Percentiles rank a stretch among this genome's conserved stretches.
phyloP scores from a whole-genome alignment of 352 stramenopile species.

The Hyaloperonospora brassicae region DNA sequence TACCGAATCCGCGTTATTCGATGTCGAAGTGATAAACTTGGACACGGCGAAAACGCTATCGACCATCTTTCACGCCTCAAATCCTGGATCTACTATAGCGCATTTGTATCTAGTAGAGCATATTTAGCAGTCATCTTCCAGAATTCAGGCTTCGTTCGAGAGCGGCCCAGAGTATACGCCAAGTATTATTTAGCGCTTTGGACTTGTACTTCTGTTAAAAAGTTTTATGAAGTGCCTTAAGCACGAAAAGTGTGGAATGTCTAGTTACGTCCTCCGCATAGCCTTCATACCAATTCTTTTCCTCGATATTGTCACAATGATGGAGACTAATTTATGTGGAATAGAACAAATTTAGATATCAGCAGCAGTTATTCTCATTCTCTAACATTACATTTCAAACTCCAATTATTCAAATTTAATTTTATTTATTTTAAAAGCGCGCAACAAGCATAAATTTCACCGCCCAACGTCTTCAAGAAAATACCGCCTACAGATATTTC shows the following conservation, averaged over 20 bases:
- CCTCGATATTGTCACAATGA: too few relatives aligned
- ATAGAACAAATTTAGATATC: too few relatives aligned
- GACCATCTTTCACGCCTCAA: not conserved
- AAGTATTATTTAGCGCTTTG: not conserved
- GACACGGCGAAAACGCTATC: not conserved
- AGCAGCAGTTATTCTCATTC: too few relatives aligned
- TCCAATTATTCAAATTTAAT: not conserved
- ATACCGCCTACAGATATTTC: not conserved
- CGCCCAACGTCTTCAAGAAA: too few relatives aligned
- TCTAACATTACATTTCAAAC: not conserved
- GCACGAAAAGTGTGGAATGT: not conserved
- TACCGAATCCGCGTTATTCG: too few relatives aligned
- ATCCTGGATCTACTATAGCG: too few relatives aligned
- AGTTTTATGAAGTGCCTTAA: not conserved
- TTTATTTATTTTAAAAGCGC: too few relatives aligned
- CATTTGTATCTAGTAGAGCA: too few relatives aligned
- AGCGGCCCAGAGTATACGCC: not conserved
- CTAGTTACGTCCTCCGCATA: not conserved
- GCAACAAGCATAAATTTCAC: too few relatives aligned
- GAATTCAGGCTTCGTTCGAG: not conserved
- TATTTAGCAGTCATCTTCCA: too few relatives aligned
- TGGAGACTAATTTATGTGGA: too few relatives aligned
- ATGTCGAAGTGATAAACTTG: not conserved
- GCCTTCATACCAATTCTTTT: not conserved
- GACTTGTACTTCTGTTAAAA: conserved; percentile 1